A percentile compares a stretch with the other conserved stretches of the same genome.
Evolutionary conservation across 108 stramenopile species (phyloP).

Genomic region (Thalassiosira profunda): DNA sequence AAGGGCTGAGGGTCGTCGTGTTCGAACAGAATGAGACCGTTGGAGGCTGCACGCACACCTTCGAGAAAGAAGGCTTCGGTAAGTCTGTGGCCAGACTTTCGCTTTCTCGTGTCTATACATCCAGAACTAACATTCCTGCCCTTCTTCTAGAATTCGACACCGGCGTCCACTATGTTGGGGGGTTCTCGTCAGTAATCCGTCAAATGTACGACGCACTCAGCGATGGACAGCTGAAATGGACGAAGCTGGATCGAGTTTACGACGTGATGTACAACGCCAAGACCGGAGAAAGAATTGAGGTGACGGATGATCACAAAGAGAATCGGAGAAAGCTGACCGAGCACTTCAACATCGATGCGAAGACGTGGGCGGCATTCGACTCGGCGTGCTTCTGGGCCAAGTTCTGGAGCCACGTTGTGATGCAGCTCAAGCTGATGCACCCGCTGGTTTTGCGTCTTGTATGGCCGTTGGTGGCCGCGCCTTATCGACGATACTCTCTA

Average conservation of each 20-base stretch:
- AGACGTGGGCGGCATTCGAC: slow-evolving; percentile 12
- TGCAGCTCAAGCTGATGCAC: slow-evolving; percentile 22
- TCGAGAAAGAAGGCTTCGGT: slow-evolving; percentile 41
- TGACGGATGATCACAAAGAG: slow-evolving; percentile 21
- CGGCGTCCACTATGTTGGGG: slow-evolving; percentile 55
- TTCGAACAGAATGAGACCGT: slow-evolving; percentile 56
- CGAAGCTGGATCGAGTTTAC: slow-evolving; percentile 38
- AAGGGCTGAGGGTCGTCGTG: slow-evolving; percentile 52
- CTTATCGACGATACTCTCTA: slow-evolving; percentile 17
- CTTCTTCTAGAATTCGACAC: too few species aligned
- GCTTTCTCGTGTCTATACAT: too few species aligned
- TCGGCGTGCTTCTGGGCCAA: slow-evolving; percentile 18
- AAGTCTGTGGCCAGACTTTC: too few species aligned
- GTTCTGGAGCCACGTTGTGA: slow-evolving; percentile 16
- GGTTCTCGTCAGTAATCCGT: not conserved
- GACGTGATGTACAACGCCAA: slow-evolving; percentile 48
- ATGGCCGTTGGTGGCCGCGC: slow-evolving; percentile 21
- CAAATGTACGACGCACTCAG: slow-evolving; percentile 28
- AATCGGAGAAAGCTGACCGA: slow-evolving; percentile 28
- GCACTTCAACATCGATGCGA: slow-evolving; percentile 10
- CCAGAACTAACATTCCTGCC: too few species aligned
- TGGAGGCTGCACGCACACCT: slow-evolving; percentile 57
- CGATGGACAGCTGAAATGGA: slow-evolving; percentile 49
- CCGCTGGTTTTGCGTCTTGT: slow-evolving; percentile 13
- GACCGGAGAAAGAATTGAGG: slow-evolving; percentile 34